Conservation (phyloP, 495 filamentous ascomycete species). For the Penicillium coprophilum region DNA sequence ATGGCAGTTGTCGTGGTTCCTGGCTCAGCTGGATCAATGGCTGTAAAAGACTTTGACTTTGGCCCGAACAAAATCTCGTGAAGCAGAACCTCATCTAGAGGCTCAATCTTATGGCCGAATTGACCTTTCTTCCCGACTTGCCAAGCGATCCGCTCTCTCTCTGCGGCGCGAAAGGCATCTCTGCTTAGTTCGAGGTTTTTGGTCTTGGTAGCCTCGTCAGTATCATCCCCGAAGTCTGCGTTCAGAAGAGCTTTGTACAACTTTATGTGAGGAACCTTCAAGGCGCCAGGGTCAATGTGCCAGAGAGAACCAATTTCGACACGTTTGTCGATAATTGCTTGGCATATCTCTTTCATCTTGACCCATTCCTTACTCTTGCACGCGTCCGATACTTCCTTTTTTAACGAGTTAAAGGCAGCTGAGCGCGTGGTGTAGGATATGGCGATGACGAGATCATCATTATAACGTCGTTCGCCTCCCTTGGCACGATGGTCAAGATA, state of each 20-base stretch:
- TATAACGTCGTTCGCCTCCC: neutral
- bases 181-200: neutral
- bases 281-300: neutral
- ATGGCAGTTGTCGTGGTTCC: neutral
- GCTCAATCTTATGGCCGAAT: slow-evolving; percentile 19
- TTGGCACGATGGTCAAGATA: slow-evolving; percentile 7
- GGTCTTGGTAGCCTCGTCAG: neutral
- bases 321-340: slow-evolving; percentile 7
- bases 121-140: slow-evolving; percentile 26
- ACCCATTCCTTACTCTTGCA: slow-evolving; percentile 3
- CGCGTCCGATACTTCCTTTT: neutral
- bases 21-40: neutral
- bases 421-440: slow-evolving; percentile 5
- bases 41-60: neutral
- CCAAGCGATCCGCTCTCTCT: slow-evolving; percentile 23
- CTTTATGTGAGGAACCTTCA: slow-evolving; percentile 6
- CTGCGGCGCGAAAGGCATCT: slow-evolving; percentile 22
- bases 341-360: slow-evolving; percentile 1
- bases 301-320: slow-evolving; percentile 2
- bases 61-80: slow-evolving; percentile 19
- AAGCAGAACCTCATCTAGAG: slow-evolving; percentile 23
- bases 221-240: neutral
- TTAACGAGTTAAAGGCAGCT: neutral
- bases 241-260: slow-evolving; percentile 6
- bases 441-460: neutral